A percentile compares a stretch with the other conserved stretches of the same genome.
Conservation (phyloP, 352 stramenopile genomes). For the Pythium rhizo-oryzae region DNA sequence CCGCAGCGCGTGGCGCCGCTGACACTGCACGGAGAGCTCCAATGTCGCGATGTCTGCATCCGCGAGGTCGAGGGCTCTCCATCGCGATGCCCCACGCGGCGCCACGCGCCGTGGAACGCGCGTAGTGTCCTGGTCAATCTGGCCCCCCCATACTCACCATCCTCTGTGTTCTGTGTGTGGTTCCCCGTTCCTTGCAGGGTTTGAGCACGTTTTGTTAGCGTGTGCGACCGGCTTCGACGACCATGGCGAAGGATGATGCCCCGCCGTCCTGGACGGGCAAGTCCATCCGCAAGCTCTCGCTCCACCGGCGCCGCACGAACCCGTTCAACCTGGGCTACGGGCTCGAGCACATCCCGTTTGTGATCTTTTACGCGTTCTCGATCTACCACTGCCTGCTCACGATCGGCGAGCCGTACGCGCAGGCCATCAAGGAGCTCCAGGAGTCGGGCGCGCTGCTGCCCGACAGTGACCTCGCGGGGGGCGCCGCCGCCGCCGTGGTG, state of each 20-base stretch:
- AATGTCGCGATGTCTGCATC: not conserved
- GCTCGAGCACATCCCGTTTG: slow-evolving; percentile 51
- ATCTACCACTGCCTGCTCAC: slow-evolving; percentile 48
- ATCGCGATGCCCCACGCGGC: slow-evolving; percentile 1
- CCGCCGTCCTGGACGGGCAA: slow-evolving; percentile 44
- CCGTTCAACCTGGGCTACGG: slow-evolving; percentile 40
- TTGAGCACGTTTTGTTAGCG: not conserved
- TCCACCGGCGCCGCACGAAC: slow-evolving; percentile 45
- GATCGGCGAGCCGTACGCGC: slow-evolving; percentile 52
- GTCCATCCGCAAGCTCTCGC: slow-evolving; percentile 49
- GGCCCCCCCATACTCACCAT: not conserved
- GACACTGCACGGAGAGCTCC: not conserved
- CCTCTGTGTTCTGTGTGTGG: not conserved
- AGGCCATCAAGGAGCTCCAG: slow-evolving; percentile 76
- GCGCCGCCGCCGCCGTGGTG: slow-evolving; percentile 25
- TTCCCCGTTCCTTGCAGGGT: not conserved
- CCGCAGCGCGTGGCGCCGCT: not conserved
- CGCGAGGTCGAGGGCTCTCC: not conserved
- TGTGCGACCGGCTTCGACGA: slow-evolving; percentile 3
- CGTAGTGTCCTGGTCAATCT: not conserved
- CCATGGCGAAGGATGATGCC: slow-evolving; percentile 28
- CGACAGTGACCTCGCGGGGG: slow-evolving; percentile 23
- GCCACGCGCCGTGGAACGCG: not conserved
- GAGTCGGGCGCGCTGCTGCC: slow-evolving; percentile 55
- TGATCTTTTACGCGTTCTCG: slow-evolving; percentile 48